Evolutionary conservation across 768 basidiomycete genomes (phyloP).

Genomic region (Termitomyces sp.): DNA sequence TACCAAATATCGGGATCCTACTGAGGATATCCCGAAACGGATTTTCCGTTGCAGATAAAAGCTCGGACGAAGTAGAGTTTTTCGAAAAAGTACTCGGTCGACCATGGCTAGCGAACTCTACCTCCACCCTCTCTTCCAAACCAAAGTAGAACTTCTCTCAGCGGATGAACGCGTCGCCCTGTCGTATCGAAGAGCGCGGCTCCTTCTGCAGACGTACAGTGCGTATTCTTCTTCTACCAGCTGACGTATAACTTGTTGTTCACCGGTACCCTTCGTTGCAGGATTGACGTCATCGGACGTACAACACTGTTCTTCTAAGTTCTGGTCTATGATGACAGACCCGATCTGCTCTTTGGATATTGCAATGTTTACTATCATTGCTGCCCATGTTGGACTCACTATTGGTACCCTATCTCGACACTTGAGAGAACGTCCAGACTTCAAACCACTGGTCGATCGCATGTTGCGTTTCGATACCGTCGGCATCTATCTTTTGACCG

Average conservation of each 20-base stretch:
- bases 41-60: conserved; percentile 15
- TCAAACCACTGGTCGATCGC: conserved; percentile 44
- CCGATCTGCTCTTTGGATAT: conserved; percentile 49
- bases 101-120: conserved; percentile 37
- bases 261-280: conserved; percentile 15
- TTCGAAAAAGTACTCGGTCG: neutral
- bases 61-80: conserved; percentile 4
- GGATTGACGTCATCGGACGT: conserved; percentile 46
- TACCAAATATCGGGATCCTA: conserved; percentile 16
- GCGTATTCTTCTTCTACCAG: conserved; percentile 16
- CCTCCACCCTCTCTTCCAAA: conserved; percentile 45
- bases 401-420: conserved; percentile 55
- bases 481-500: conserved; percentile 51
- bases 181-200: conserved; percentile 47
- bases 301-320: conserved; percentile 43
- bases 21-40: conserved; percentile 18
- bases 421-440: conserved; percentile 44
- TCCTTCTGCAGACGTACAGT: conserved; percentile 51
- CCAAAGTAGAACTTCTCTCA: conserved; percentile 40
- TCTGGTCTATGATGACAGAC: conserved; percentile 54
- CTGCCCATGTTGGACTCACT: conserved; percentile 48
- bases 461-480: conserved; percentile 52
- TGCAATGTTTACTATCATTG: conserved; percentile 51
- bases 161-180: conserved; percentile 44
- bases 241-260: conserved; percentile 4